Evolutionary conservation across 371 early-diverging fungal species (phyloP).

Genomic region (Parasitella parasitica): DNA sequence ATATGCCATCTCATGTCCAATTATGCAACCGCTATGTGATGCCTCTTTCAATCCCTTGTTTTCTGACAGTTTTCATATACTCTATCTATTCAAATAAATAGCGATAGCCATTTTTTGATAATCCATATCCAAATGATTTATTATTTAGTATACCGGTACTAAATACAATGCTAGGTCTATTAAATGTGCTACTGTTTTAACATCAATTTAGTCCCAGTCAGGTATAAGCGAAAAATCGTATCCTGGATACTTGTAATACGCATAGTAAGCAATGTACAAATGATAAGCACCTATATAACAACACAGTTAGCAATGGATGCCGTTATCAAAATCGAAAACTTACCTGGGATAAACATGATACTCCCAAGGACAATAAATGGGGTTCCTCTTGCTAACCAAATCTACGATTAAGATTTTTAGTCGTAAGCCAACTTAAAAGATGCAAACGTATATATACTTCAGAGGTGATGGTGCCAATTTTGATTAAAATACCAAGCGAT

Average conservation of each 20-base stretch:
- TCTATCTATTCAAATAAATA: too few species aligned
- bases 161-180: too few species aligned
- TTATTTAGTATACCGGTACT: too few species aligned
- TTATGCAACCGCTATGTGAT: neutral
- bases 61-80: too few species aligned
- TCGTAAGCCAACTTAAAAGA: too few species aligned
- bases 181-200: too few species aligned
- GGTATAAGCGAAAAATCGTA: slow-evolving; percentile 57
- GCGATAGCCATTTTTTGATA: too few species aligned
- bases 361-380: slow-evolving; percentile 49
- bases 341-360: slow-evolving; percentile 59
- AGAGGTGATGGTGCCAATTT: slow-evolving; percentile 45
- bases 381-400: slow-evolving; percentile 61
- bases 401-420: slow-evolving; percentile 15
- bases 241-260: slow-evolving; percentile 52
- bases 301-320: neutral
- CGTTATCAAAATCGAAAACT: neutral
- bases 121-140: too few species aligned
- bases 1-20: neutral
- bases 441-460: slow-evolving; percentile 23
- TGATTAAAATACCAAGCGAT: slow-evolving; percentile 60
- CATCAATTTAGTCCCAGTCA: slow-evolving; percentile 35
- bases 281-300: slow-evolving; percentile 43
- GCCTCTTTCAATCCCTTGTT: neutral
- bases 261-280: slow-evolving; percentile 52